phyloP scores from a whole-genome alignment of 495 filamentous ascomycete species.

The Penicillium manginii region DNA sequence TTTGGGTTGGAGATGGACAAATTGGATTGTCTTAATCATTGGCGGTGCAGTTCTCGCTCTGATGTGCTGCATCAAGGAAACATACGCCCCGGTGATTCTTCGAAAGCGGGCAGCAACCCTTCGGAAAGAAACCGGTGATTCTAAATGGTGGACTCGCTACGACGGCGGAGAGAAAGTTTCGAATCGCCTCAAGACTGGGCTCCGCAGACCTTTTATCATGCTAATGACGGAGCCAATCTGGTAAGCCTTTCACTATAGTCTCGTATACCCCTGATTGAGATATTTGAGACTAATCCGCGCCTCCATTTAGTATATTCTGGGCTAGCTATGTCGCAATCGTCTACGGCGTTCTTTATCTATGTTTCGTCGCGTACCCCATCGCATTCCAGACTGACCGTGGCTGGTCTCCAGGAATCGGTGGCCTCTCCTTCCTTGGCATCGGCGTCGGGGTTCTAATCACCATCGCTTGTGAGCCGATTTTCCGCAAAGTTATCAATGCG shows the following conservation, averaged over 20 bases:
- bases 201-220: conserved; percentile 78
- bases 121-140: conserved; percentile 66
- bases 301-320: conserved; percentile 77
- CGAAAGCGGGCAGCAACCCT: conserved; percentile 56
- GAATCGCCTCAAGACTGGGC: conserved; percentile 65
- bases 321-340: conserved; percentile 70
- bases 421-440: conserved; percentile 76
- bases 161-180: conserved; percentile 62
- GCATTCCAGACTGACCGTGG: conserved; percentile 73
- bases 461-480: conserved; percentile 69
- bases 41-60: conserved; percentile 53
- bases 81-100: conserved; percentile 69
- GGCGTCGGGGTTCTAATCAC: conserved; percentile 70
- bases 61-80: conserved; percentile 63
- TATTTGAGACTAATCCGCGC: no score
- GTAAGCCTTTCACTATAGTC: no score
- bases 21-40: conserved; percentile 76
- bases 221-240: conserved; percentile 82
- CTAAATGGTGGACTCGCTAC: conserved; percentile 71
- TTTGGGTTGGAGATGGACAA: conserved; percentile 80
- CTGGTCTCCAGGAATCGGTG: conserved; percentile 69
- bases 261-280: no score
- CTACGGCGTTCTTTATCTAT: conserved; percentile 80
- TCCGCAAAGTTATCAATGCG: conserved; percentile 70
- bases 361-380: conserved; percentile 81